Base-by-base conservation (phyloP, 495 filamentous ascomycete genomes). In the Penicillium ucsense region DNA sequence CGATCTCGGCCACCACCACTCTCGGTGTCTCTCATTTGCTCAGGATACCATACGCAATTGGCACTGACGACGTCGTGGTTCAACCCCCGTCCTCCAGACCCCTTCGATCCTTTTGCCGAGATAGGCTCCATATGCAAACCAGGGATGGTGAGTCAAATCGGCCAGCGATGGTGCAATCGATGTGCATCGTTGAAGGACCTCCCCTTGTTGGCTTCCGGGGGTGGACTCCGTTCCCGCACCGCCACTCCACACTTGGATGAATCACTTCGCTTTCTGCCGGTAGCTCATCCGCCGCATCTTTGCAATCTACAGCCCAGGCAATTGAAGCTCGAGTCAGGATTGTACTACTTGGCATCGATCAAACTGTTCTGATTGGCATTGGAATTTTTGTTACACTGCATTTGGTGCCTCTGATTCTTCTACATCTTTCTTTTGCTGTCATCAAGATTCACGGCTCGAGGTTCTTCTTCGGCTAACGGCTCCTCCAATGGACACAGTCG, bases 401-500 rank as follows among this genome's bases (percentile, higher is more conserved):
- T 34, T 43, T 11, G 8, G 1, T n/a, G 4, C 7, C n/a, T 27
- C 1, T 33, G n/a, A 4, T 31, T 33, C 10, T 7, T 10, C 34
- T 43, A 4, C 31, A 11, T 9, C 3, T 32, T 4, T 3, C 34
- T 33, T 20, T 39, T 28, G 6, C 0, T 35, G 11, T 31, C 43
- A 29, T 35, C 29, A 31, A 42, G 30, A 31, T 42, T n/a, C 40
- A 42, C 4, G 11, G 34, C 32, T 5, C n/a, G 8, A 8, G 35
- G 20, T 9, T n/a, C 37, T 35, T 34, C 42, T 31, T 47, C 45
- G 53, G 49, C 46, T 48, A 5, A 48, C 46, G 34, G 46, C 41
- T 42, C 41, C 41, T 11, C 36, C 52, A 38, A 72, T 72, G 69
- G 66, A 71, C 48, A 50, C 61, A 61, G 58, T 51, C 39, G 69